phyloP scores from a whole-genome alignment of 805 yeast species.

The Yamadazyma sp. region DNA sequence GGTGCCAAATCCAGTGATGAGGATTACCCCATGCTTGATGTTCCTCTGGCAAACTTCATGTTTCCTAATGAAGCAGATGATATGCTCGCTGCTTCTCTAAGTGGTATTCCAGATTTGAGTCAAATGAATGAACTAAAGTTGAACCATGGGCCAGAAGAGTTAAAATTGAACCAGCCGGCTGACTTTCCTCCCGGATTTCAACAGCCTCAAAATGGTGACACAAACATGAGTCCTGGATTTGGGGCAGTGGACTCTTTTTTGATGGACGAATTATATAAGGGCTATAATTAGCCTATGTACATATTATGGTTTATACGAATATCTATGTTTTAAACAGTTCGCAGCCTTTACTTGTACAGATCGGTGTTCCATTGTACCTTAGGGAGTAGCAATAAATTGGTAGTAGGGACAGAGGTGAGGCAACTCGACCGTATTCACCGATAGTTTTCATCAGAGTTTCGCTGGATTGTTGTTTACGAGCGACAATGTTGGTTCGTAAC shows the following conservation, averaged over 20 bases:
- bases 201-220: neutral
- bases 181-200: neutral
- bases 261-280: conserved; percentile 5
- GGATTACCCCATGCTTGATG: neutral
- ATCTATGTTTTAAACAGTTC: too few species aligned
- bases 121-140: too few species aligned
- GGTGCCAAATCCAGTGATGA: conserved; percentile 1
- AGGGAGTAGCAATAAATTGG: too few species aligned
- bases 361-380: too few species aligned
- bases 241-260: conserved; percentile 5
- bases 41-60: conserved; percentile 3
- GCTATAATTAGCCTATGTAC: conserved; percentile 5
- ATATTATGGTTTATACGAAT: conserved; percentile 1
- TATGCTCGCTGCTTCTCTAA: neutral
- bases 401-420: too few species aligned
- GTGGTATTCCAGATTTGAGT: neutral
- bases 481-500: too few species aligned
- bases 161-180: neutral
- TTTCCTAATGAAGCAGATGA: neutral
- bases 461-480: too few species aligned
- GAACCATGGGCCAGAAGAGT: too few species aligned
- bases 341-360: too few species aligned
- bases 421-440: too few species aligned
- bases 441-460: too few species aligned
- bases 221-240: neutral